phyloP scores from a whole-genome alignment of 345 rosid species.

The Populus nigra region DNA sequence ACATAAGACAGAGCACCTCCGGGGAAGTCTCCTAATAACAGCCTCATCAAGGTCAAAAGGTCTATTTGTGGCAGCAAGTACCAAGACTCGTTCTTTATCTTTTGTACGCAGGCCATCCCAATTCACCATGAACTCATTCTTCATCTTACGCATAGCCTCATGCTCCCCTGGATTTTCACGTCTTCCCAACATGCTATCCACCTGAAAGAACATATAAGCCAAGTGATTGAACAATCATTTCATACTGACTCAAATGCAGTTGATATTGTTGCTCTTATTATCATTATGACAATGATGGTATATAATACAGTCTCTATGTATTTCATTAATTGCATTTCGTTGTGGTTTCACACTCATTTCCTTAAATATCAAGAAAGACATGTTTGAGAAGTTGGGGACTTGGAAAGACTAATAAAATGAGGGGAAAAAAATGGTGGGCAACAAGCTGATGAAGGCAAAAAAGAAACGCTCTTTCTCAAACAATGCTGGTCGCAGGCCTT shows the following conservation, averaged over 20 bases:
- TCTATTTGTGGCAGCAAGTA: conserved; percentile 93
- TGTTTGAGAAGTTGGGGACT: not conserved
- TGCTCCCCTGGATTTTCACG: conserved; percentile 99
- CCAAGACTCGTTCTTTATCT: conserved; percentile 92
- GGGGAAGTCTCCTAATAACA: conserved; percentile 92
- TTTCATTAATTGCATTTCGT: not conserved
- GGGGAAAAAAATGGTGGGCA: not conserved
- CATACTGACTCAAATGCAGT: not conserved
- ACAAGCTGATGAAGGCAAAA: not conserved
- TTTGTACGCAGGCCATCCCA: conserved; percentile 98
- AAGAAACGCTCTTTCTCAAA: not conserved
- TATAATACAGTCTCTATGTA: not conserved
- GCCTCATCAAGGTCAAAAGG: conserved; percentile 99
- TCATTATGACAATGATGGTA: not conserved
- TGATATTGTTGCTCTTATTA: not conserved
- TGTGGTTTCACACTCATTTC: not conserved
- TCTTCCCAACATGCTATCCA: conserved; percentile 98
- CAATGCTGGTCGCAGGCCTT: not conserved
- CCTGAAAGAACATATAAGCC: conserved; percentile 40
- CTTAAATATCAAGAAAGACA: not conserved
- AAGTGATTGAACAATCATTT: not conserved
- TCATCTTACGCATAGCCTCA: conserved; percentile 99
- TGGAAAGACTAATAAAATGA: not conserved
- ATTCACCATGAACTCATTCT: conserved; percentile 97
- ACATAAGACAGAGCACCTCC: conserved; percentile 49